phyloP scores from a whole-genome alignment of 2,329 filamentous ascomycete genomes.

The Cercospora sp. region DNA sequence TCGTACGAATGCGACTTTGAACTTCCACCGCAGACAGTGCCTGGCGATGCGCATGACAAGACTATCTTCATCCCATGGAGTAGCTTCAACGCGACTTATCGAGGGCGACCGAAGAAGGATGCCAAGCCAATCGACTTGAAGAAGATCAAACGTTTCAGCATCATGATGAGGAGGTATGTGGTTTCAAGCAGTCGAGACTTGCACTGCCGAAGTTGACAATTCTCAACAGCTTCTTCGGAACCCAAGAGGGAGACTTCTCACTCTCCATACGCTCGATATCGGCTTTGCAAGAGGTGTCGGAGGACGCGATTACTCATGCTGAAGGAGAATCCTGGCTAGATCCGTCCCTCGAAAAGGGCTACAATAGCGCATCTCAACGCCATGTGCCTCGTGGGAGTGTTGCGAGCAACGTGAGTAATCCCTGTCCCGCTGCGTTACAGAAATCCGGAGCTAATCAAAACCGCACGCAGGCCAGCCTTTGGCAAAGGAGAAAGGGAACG shows the following conservation, averaged over 20 bases:
- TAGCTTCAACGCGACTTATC: constrained; percentile 70
- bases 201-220: neutral
- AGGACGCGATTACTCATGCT: neutral
- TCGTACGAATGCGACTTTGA: constrained; percentile 74
- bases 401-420: neutral
- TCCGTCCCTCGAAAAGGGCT: neutral
- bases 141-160: constrained; percentile 65
- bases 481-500: neutral
- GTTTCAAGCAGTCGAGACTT: neutral
- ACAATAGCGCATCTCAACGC: neutral
- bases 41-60: constrained; percentile 30
- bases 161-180: constrained; percentile 77
- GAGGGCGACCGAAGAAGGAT: constrained; percentile 65
- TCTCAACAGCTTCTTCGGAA: constrained; percentile 67
- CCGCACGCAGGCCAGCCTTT: neutral
- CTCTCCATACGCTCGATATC: constrained; percentile 59
- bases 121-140: constrained; percentile 60
- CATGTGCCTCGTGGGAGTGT: neutral
- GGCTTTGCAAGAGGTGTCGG: constrained; percentile 40
- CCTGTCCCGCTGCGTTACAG: neutral
- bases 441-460: neutral
- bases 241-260: constrained; percentile 68
- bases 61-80: constrained; percentile 62
- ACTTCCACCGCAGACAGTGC: constrained; percentile 36
- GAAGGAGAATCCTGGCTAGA: neutral